Evolutionary conservation across 805 yeast species (phyloP).

Genomic region (Debaryomyces prosopidis): DNA sequence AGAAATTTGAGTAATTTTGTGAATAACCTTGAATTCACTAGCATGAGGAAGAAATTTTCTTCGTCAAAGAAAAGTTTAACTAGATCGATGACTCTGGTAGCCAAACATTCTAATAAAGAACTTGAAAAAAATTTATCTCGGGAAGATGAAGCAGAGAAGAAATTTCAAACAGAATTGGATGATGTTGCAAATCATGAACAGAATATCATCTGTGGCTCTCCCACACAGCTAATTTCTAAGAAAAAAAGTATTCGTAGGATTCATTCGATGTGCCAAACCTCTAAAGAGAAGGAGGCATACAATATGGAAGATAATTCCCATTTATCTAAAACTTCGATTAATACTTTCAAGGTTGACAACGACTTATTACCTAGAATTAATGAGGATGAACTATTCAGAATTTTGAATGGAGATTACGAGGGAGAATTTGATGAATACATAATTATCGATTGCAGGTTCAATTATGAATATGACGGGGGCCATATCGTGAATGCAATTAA

Average conservation of each 20-base stretch:
- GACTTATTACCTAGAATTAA: slow-evolving; percentile 73
- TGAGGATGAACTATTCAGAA: slow-evolving; percentile 55
- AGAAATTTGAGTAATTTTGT: slow-evolving; percentile 26
- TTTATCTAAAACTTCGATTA: slow-evolving; percentile 27
- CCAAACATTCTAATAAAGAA: slow-evolving; percentile 12
- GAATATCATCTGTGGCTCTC: slow-evolving; percentile 3
- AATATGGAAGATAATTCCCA: slow-evolving; percentile 32
- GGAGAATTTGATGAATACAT: slow-evolving; percentile 55
- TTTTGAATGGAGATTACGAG: slow-evolving; percentile 53
- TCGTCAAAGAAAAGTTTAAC: slow-evolving; percentile 20
- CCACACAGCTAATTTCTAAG: slow-evolving; percentile 24
- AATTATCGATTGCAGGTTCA: slow-evolving; percentile 87
- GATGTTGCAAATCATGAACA: neutral
- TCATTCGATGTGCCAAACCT: slow-evolving; percentile 67
- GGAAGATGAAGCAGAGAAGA: slow-evolving; percentile 9
- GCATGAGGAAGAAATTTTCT: slow-evolving; percentile 20
- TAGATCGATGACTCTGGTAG: slow-evolving; percentile 18
- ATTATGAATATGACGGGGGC: slow-evolving; percentile 90
- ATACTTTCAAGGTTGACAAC: slow-evolving; percentile 33
- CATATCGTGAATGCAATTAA: slow-evolving; percentile 85
- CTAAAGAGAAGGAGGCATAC: slow-evolving; percentile 26
- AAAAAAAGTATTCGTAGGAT: slow-evolving; percentile 53
- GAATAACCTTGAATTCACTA: slow-evolving; percentile 22
- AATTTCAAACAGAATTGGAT: no score
- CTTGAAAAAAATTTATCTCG: slow-evolving; percentile 31